Conservation (phyloP, 441 rosid genomes). For the Sinapis alba region DNA sequence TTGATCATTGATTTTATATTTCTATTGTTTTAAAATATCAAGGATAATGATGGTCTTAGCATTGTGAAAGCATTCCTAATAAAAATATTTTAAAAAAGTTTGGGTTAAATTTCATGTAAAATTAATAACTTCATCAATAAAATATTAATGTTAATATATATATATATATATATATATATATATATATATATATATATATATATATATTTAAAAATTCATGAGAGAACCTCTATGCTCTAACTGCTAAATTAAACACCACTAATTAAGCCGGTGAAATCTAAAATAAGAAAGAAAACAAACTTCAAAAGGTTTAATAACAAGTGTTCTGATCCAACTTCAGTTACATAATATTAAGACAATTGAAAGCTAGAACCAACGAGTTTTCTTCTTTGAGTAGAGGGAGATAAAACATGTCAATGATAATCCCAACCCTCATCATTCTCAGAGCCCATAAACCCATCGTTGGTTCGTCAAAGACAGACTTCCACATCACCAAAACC, state of each 20-base stretch:
- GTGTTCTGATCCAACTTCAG: background rate
- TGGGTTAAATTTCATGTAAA: no score
- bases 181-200: no score
- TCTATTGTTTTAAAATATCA: no score
- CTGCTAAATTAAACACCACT: background rate
- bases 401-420: background rate
- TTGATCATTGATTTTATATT: no score
- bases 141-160: no score
- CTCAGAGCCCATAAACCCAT: background rate
- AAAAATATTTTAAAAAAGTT: no score
- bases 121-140: no score
- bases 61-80: no score
- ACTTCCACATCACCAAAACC: background rate
- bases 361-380: background rate
- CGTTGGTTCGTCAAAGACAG: background rate
- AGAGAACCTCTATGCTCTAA: no score
- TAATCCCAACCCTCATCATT: background rate
- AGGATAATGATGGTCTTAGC: no score
- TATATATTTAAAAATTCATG: no score
- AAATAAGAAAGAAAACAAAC: background rate
- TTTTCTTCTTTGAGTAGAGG: background rate
- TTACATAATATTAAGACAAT: background rate
- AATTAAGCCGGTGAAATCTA: background rate
- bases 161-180: no score
- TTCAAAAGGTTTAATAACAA: background rate